A percentile compares a stretch with the other conserved stretches of the same genome.
These are phyloP conservation scores for Flueggea neowawraea DNA, from an alignment of 441 rosid species.

Conservation along the genomic window DNA sequence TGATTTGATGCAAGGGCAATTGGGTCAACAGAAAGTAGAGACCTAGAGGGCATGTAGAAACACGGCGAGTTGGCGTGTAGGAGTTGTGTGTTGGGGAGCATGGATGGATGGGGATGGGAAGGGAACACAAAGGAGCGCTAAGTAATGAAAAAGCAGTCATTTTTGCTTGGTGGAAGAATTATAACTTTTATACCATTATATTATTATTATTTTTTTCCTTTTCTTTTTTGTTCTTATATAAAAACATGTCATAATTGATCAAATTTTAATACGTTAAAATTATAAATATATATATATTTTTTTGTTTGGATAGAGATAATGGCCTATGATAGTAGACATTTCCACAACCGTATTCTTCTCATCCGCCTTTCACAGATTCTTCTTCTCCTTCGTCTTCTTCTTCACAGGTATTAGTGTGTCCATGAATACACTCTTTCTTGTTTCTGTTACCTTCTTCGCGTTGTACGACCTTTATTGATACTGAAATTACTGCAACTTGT, in stretches of 20 bases:
- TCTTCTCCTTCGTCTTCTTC: constrained; percentile 12
- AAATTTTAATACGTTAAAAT: background rate
- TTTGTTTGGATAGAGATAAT: constrained; percentile 50
- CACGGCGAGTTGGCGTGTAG: no score
- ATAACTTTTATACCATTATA: background rate
- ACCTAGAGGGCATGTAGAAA: no score
- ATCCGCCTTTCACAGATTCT: constrained; percentile 39
- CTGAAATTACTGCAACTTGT: constrained; percentile 6
- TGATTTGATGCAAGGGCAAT: no score
- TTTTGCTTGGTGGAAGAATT: constrained; percentile 2
- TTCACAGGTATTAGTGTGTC: constrained; percentile 23
- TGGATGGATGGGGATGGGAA: no score
- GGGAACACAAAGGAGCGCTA: no score
- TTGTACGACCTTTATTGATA: background rate
- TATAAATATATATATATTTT: no score
- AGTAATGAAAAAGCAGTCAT: background rate
- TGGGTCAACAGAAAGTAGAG: no score
- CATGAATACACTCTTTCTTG: constrained; percentile 30
- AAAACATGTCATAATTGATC: no score
- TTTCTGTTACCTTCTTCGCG: constrained; percentile 20
- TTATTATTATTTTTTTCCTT: no score
- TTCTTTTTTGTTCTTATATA: no score
- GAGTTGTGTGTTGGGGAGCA: no score
- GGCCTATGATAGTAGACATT: constrained; percentile 56
- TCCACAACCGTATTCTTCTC: constrained; percentile 48